These are phyloP conservation scores for Teratosphaeria nubilosa DNA, from an alignment of 2,329 filamentous ascomycete genomes.

Conservation along the genomic window DNA sequence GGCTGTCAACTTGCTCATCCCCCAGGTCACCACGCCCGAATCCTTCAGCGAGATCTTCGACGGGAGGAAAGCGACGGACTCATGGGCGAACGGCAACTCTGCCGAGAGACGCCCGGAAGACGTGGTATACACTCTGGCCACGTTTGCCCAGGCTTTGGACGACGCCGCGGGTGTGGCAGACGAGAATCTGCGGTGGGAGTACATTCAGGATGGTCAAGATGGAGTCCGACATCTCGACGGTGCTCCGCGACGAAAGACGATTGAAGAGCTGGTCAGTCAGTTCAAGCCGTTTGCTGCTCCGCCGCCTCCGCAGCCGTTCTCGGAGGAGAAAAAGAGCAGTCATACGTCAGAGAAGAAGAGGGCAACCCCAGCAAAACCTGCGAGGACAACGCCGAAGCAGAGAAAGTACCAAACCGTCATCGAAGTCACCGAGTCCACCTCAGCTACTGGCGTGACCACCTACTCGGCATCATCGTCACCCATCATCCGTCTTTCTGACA, in stretches of 20 bases:
- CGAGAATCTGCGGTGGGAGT: conserved; percentile 28
- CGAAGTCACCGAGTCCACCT: conserved; percentile 44
- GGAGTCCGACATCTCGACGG: conserved; percentile 20
- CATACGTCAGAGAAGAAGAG: conserved; percentile 8
- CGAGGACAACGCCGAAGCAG: conserved; percentile 3
- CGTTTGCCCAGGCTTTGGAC: conserved; percentile 31
- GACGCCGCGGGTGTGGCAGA: conserved; percentile 26
- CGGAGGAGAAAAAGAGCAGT: conserved; percentile 7
- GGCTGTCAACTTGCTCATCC: conserved; percentile 74
- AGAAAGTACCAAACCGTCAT: conserved; percentile 37
- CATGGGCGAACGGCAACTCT: conserved; percentile 32
- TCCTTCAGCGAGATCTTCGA: conserved; percentile 77
- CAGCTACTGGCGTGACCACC: conserved; percentile 39
- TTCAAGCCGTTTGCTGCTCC: conserved; percentile 74
- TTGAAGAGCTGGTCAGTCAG: conserved; percentile 32
- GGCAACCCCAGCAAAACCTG: neutral
- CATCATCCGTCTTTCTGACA: conserved; percentile 31
- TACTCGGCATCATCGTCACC: conserved; percentile 44
- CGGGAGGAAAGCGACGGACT: conserved; percentile 34
- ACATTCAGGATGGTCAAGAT: conserved; percentile 25
- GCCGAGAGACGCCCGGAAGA: conserved; percentile 31
- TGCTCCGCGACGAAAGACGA: conserved; percentile 17
- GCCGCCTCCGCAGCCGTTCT: conserved; percentile 58
- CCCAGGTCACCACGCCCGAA: conserved; percentile 58
- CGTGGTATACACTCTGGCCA: conserved; percentile 37